Percentiles rank a stretch among this genome's conserved stretches.
phyloP scores from a whole-genome alignment of 345 rosid genomes.

The Erysimum cheiranthoides region DNA sequence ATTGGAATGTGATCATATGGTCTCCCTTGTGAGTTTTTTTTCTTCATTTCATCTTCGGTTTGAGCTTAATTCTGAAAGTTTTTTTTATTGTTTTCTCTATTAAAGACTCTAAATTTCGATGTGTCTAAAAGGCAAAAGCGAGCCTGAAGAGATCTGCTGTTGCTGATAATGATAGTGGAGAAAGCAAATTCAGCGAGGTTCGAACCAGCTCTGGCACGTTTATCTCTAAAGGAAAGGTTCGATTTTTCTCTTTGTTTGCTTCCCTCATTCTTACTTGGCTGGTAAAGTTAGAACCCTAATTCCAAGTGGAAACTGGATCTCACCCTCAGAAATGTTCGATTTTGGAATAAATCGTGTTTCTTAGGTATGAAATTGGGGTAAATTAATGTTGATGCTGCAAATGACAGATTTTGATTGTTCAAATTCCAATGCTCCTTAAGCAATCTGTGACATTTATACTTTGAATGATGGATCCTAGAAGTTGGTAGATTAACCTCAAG shows the following conservation, averaged over 20 bases:
- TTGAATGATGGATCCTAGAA: slow-evolving; percentile 3
- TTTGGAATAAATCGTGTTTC: slow-evolving; percentile 6
- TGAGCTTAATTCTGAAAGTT: slow-evolving; percentile 23
- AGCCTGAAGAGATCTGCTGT: slow-evolving; percentile 93
- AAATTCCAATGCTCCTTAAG: neutral
- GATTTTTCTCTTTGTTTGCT: slow-evolving; percentile 1
- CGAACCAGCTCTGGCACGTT: slow-evolving; percentile 97
- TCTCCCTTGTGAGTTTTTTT: slow-evolving; percentile 70
- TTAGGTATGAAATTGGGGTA: neutral
- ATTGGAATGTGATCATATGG: slow-evolving; percentile 93
- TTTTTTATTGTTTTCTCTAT: neutral
- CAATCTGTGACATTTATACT: slow-evolving; percentile 6
- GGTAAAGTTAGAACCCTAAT: neutral
- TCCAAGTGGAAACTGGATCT: neutral
- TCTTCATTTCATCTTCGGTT: slow-evolving; percentile 3
- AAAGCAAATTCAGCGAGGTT: slow-evolving; percentile 85
- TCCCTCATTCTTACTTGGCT: neutral
- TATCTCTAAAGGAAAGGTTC: slow-evolving; percentile 83
- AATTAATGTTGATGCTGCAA: neutral
- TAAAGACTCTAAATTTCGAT: slow-evolving; percentile 16
- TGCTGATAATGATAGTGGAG: slow-evolving; percentile 83
- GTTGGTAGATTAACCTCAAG: slow-evolving; percentile 14
- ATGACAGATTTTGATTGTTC: slow-evolving; percentile 17
- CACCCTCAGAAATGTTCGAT: neutral
- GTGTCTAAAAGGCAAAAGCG: slow-evolving; percentile 66